phyloP scores from a whole-genome alignment of 345 rosid species.

The Linum usitatissimum region DNA sequence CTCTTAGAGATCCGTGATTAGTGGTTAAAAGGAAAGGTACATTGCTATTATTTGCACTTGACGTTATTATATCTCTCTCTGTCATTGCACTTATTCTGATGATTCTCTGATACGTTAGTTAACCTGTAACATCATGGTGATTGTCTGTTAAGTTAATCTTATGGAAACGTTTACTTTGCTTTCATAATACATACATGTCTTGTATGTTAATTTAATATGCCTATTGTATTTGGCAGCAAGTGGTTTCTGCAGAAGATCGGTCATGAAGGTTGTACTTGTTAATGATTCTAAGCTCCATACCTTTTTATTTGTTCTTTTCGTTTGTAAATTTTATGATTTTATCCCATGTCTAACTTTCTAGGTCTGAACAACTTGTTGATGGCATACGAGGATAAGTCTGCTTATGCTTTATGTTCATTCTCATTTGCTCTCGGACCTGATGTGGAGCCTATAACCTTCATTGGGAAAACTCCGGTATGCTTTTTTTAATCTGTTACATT shows the following conservation, averaged over 20 bases:
- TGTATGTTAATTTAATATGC: neutral
- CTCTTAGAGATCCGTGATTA: neutral
- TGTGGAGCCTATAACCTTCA: constrained; percentile 58
- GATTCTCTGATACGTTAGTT: too few species aligned
- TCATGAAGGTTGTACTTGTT: constrained; percentile 56
- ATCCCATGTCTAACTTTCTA: constrained; percentile 10
- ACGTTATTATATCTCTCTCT: neutral
- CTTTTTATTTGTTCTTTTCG: constrained; percentile 2
- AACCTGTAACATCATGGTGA: too few species aligned
- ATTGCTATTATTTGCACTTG: neutral
- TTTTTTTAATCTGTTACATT: neutral
- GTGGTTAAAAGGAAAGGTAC: neutral
- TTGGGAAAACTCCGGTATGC: constrained; percentile 70
- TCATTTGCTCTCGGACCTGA: constrained; percentile 71
- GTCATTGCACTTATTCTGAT: too few species aligned
- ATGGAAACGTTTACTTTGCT: neutral
- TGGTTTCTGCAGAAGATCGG: constrained; percentile 94
- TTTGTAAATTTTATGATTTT: neutral
- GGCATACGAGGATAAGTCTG: constrained; percentile 92
- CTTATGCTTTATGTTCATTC: constrained; percentile 81
- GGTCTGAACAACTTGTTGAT: constrained; percentile 75
- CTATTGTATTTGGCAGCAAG: constrained; percentile 45
- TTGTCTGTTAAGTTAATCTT: too few species aligned
- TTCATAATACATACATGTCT: neutral
- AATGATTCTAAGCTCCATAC: neutral